Conservation (phyloP, 768 basidiomycete species). For the Krasilnikovozyma curviuscula region DNA sequence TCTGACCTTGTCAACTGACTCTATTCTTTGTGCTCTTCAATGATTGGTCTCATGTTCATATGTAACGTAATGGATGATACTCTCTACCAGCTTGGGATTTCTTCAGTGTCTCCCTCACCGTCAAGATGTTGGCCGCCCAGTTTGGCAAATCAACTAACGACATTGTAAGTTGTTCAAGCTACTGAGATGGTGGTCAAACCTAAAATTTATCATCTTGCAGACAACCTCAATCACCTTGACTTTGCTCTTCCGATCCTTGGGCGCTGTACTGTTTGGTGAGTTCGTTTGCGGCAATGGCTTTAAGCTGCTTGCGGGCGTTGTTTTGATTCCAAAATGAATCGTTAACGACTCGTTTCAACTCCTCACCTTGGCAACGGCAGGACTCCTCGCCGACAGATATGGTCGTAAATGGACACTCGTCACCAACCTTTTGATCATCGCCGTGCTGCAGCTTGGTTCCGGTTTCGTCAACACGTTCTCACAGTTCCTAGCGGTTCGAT, state of each 20-base stretch:
- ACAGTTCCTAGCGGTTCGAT: slow-evolving; percentile 46
- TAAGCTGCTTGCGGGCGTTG: not conserved
- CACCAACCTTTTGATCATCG: slow-evolving; percentile 48
- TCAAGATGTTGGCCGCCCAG: slow-evolving; percentile 19
- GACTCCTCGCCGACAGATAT: slow-evolving; percentile 69
- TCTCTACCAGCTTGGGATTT: slow-evolving; percentile 3
- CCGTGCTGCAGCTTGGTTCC: slow-evolving; percentile 52
- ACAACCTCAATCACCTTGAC: slow-evolving; percentile 79
- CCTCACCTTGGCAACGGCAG: too few species aligned
- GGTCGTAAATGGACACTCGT: slow-evolving; percentile 90
- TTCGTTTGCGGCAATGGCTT: not conserved
- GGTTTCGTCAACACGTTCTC: slow-evolving; percentile 59
- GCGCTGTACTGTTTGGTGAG: slow-evolving; percentile 51
- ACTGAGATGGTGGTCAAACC: not conserved
- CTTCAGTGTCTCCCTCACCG: slow-evolving; percentile 39
- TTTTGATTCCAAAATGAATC: not conserved
- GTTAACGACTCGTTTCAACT: not conserved
- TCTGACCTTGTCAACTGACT: slow-evolving; percentile 40
- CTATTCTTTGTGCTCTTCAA: not conserved
- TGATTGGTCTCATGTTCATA: not conserved
- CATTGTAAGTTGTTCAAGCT: not conserved
- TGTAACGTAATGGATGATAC: not conserved
- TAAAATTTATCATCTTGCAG: slow-evolving; percentile 5
- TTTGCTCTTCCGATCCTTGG: slow-evolving; percentile 63
- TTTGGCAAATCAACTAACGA: slow-evolving; percentile 20